Conservation (phyloP, 805 yeast species). For the Monosporozyma aquatica region DNA sequence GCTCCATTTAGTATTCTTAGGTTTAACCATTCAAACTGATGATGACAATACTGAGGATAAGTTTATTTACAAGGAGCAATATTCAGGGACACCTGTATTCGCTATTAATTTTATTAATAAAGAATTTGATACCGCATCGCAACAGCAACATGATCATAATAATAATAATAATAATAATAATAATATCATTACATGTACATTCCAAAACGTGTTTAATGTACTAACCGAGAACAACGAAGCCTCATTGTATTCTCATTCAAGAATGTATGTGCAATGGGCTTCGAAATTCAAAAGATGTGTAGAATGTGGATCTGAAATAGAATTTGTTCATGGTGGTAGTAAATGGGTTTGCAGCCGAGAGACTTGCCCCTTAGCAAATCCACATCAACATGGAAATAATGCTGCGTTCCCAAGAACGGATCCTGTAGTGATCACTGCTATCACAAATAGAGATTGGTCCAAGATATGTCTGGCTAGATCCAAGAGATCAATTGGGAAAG, state of each 20-base stretch:
- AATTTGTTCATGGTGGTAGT: conserved; percentile 62
- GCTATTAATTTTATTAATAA: conserved; percentile 44
- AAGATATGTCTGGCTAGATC: conserved; percentile 65
- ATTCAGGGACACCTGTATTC: conserved; percentile 55
- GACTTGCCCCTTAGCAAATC: background rate
- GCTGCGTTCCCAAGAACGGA: conserved; percentile 89
- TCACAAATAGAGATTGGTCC: conserved; percentile 50
- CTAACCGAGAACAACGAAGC: conserved; percentile 37
- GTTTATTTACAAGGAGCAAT: conserved; percentile 34
- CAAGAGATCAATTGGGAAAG: conserved; percentile 42
- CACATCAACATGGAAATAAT: conserved; percentile 37
- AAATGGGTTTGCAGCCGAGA: conserved; percentile 44
- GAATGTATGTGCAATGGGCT: conserved; percentile 82
- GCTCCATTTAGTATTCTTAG: conserved; percentile 20
- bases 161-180: conserved; percentile 3
- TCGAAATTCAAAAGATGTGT: conserved; percentile 68
- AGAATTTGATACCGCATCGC: background rate
- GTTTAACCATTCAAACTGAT: no score
- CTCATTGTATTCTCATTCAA: conserved; percentile 68
- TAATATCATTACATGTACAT: conserved; percentile 6
- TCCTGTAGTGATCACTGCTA: conserved; percentile 76
- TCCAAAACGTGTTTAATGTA: conserved; percentile 10
- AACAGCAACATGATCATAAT: no score
- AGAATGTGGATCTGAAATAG: conserved; percentile 65
- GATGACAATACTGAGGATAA: background rate